Base-by-base conservation (phyloP, 495 filamentous ascomycete species). In the Aspergillus ellipticus region DNA sequence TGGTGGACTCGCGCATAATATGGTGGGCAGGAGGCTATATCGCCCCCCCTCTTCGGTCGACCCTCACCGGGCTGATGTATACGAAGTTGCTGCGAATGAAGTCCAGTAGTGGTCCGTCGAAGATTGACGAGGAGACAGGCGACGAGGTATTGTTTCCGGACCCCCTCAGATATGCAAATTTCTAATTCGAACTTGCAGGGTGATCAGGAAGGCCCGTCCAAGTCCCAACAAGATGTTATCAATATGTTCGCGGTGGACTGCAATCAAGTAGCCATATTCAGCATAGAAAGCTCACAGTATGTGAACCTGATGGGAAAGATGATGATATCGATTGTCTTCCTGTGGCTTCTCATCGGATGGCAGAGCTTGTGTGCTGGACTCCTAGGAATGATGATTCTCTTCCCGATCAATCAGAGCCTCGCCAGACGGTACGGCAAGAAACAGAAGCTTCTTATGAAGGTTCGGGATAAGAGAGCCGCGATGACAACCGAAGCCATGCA, bases 401-500 rank as follows among this genome's bases (percentile, higher is more conserved):
- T 79, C 31, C 87, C 88, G 0, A 39, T 88, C 42, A 89, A 89
- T 57, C 76, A 84, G 29, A 81, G 79, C 62, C 74, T 80, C 52
- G 82, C 84, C 47, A 86, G 83, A 63, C 70, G 66, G 19, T 92
- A 88, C 62, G 68, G 81, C 0, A 69, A 74, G 13, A 75, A 82
- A 16, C 82, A 89, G 65, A 83, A 84, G 53, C 69, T 74, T 10
- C 70, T 90, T 37, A 90, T 90, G 88, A 84, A 83, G 61, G 69
- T 82, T 15, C 74, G 88, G 41, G 88, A 92, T 64, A 70, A 79
- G 48, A 90, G 90, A 66, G 78, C 89, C 74, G 82, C 77, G 3
- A 74, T 89, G 0, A 71, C 90, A 21, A 86, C 84, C 1, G 88
- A 92, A 67, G 86, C 85, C 5, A 66, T 92, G 4, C 82, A 85